Conservation (phyloP, 192 early-diverging fungal genomes). For the Coemansia erecta region DNA sequence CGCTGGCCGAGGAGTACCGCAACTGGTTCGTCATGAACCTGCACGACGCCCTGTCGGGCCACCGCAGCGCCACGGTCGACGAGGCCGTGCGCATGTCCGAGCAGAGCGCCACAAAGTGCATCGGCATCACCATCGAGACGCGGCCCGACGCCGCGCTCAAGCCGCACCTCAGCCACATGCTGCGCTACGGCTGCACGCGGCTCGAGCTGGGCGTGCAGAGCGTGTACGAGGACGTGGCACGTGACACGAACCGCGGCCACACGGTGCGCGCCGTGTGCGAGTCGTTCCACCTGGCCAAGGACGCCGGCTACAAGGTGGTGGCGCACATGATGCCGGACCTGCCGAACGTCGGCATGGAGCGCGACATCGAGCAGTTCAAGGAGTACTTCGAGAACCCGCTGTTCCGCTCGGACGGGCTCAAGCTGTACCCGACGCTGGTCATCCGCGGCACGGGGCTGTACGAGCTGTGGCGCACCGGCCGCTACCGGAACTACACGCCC, state of each 20-base stretch:
- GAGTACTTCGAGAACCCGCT: constrained; percentile 98
- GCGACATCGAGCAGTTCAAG: constrained; percentile 98
- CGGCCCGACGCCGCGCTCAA: constrained; percentile 97
- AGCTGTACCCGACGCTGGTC: constrained; percentile 97
- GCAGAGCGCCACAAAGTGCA: constrained; percentile 94
- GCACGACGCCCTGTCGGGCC: constrained; percentile 94
- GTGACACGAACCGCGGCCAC: constrained; percentile 97
- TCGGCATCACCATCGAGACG: constrained; percentile 99
- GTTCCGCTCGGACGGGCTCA: constrained; percentile 97
- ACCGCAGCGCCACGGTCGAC: constrained; percentile 85
- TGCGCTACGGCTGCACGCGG: constrained; percentile 97
- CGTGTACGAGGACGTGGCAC: constrained; percentile 98
- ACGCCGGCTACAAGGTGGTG: constrained; percentile 98
- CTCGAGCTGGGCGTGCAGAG: constrained; percentile 98
- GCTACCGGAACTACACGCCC: constrained; percentile 98
- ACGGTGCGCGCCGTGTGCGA: constrained; percentile 98
- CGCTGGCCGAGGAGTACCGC: constrained; percentile 88
- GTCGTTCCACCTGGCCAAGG: constrained; percentile 96
- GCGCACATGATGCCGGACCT: constrained; percentile 99
- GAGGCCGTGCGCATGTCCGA: constrained; percentile 98
- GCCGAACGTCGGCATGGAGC: constrained; percentile 99
- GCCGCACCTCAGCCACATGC: constrained; percentile 97
- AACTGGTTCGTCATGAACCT: constrained; percentile 97
- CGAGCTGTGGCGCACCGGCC: constrained; percentile 96
- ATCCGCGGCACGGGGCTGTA: constrained; percentile 98